These are phyloP conservation scores for Chrysopogon serrulatus DNA, from an alignment of 176 grass and related monocot species.

Conservation along the genomic window DNA sequence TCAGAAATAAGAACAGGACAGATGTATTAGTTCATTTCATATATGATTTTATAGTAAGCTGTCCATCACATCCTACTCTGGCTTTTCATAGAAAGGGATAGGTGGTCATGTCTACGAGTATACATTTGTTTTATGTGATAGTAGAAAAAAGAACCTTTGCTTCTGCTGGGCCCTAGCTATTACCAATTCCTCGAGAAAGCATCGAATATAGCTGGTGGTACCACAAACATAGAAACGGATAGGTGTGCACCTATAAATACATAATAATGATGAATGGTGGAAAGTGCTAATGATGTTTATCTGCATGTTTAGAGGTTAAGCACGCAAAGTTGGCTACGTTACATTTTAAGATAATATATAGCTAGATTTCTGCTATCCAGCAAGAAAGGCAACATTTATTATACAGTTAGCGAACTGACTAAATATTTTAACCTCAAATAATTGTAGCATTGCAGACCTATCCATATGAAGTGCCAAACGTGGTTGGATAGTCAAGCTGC, in stretches of 20 bases:
- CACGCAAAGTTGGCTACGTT: conserved; percentile 2
- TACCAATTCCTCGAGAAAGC: background rate
- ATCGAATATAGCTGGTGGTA: conserved; percentile 16
- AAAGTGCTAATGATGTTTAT: conserved; percentile 44
- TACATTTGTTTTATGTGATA: background rate
- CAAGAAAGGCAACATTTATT: conserved; percentile 2
- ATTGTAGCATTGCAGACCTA: background rate
- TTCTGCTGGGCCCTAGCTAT: background rate
- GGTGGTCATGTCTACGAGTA: background rate
- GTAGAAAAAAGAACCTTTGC: conserved; percentile 20
- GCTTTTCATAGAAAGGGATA: conserved; percentile 51
- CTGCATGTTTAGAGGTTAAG: conserved; percentile 4
- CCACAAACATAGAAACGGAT: conserved; percentile 1
- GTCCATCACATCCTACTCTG: conserved; percentile 37
- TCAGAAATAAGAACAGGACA: conserved; percentile 20
- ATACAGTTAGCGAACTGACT: background rate
- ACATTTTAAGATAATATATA: background rate
- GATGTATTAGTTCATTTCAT: conserved; percentile 31
- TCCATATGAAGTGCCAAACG: background rate
- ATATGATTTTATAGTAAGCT: background rate
- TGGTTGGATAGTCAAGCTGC: background rate
- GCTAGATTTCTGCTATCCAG: conserved; percentile 9
- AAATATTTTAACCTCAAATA: background rate
- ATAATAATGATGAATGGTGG: conserved; percentile 20
- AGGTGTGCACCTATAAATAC: background rate